These are phyloP conservation scores for Venturia effusa DNA, from an alignment of 2,329 filamentous ascomycete genomes.

Conservation along the genomic window DNA sequence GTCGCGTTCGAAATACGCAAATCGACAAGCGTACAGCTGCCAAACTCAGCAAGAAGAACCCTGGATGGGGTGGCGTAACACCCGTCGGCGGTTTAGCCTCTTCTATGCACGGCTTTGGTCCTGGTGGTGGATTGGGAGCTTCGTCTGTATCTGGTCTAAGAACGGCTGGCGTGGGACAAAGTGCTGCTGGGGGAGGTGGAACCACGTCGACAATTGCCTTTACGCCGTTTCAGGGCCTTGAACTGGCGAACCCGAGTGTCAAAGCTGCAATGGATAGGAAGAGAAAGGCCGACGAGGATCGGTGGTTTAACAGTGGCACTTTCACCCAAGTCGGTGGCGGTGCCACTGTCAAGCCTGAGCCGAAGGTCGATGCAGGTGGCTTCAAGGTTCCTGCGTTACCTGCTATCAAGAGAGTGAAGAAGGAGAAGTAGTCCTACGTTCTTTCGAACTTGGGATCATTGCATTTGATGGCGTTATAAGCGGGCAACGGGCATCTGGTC, in stretches of 20 bases:
- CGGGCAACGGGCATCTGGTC: not conserved
- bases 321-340: conserved; percentile 70
- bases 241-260: conserved; percentile 88
- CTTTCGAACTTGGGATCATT: not conserved
- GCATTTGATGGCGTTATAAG: not conserved
- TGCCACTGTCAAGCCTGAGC: conserved; percentile 9
- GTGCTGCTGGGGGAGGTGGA: conserved; percentile 44
- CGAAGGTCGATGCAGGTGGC: conserved; percentile 45
- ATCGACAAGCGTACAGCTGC: conserved; percentile 89
- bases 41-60: conserved; percentile 88
- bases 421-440: not conserved
- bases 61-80: conserved; percentile 70
- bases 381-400: conserved; percentile 80
- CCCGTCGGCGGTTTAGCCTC: conserved; percentile 55
- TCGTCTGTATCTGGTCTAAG: conserved; percentile 63
- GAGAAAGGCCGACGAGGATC: conserved; percentile 84
- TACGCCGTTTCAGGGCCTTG: conserved; percentile 86
- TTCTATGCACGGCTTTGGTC: conserved; percentile 69
- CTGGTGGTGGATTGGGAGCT: conserved; percentile 39
- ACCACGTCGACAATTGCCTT: conserved; percentile 85
- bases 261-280: conserved; percentile 82
- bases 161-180: conserved; percentile 68
- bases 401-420: conserved; percentile 47
- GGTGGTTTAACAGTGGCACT: conserved; percentile 95
- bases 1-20: conserved; percentile 77